A percentile compares a stretch with the other conserved stretches of the same genome.
These are phyloP conservation scores for Penicillium italicum DNA, from an alignment of 2,329 filamentous ascomycete genomes.

Conservation along the genomic window DNA sequence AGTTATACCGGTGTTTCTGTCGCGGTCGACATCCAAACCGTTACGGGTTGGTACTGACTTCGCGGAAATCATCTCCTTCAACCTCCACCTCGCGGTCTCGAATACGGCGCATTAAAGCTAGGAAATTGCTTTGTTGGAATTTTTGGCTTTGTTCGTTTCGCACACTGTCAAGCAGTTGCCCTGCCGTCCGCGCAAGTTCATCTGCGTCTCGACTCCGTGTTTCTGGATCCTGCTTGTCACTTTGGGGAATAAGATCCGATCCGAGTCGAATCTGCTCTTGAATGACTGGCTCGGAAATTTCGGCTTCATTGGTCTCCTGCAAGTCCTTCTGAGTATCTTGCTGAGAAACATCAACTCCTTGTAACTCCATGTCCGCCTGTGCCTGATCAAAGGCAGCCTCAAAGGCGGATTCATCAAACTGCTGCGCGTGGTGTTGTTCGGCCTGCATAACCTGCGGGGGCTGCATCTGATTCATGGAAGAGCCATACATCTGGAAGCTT, in stretches of 20 bases:
- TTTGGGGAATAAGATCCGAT: constrained; percentile 42
- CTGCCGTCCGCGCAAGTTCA: constrained; percentile 69
- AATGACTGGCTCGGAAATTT: constrained; percentile 8
- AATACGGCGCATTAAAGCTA: constrained; percentile 72
- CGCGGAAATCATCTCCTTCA: constrained; percentile 59
- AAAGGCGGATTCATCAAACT: constrained; percentile 46
- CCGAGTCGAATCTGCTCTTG: constrained; percentile 39
- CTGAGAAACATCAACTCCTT: constrained; percentile 18
- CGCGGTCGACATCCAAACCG: constrained; percentile 34
- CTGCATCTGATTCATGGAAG: constrained; percentile 21
- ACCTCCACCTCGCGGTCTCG: constrained; percentile 69
- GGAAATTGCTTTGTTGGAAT: constrained; percentile 73
- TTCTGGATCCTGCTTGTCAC: constrained; percentile 32
- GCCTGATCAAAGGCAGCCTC: constrained; percentile 46
- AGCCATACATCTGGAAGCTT: constrained; percentile 24
- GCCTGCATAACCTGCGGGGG: constrained; percentile 24
- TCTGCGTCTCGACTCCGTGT: constrained; percentile 52
- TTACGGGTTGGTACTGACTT: constrained; percentile 47
- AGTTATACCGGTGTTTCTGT: constrained; percentile 39
- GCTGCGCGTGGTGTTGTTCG: constrained; percentile 26
- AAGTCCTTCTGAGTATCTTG: constrained; percentile 10
- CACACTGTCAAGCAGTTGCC: constrained; percentile 65
- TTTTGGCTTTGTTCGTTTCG: constrained; percentile 66
- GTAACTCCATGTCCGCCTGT: constrained; percentile 36
- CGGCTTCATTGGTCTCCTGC: constrained; percentile 19